Evolutionary conservation across 2,329 filamentous ascomycete genomes (phyloP).

Genomic region (Sporothrix inflata): DNA sequence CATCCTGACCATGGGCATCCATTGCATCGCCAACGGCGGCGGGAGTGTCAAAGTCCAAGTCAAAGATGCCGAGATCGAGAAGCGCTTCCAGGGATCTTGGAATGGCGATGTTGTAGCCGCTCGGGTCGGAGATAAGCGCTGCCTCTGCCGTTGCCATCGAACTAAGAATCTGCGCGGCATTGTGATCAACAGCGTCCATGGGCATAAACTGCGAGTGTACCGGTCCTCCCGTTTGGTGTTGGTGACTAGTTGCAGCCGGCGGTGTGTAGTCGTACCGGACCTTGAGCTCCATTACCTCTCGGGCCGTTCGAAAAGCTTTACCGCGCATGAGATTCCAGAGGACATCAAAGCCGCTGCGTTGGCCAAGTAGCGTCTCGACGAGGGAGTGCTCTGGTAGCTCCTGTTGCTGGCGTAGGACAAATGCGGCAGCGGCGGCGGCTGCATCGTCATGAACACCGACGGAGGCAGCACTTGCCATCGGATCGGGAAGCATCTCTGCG

Average conservation of each 20-base stretch:
- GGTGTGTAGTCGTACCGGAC: slow-evolving; percentile 58
- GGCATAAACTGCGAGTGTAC: no score
- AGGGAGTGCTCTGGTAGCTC: slow-evolving; percentile 39
- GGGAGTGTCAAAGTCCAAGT: not conserved
- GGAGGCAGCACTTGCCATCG: not conserved
- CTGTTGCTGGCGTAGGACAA: not conserved
- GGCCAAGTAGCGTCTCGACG: slow-evolving; percentile 62
- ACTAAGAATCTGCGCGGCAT: not conserved
- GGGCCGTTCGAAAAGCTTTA: slow-evolving; percentile 51
- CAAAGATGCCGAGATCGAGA: not conserved
- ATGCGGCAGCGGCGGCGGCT: not conserved
- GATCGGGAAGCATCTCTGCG: not conserved
- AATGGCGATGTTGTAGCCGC: not conserved
- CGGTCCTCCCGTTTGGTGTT: not conserved
- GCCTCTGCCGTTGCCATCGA: not conserved
- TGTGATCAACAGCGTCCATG: not conserved
- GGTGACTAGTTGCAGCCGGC: not conserved
- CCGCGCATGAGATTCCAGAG: slow-evolving; percentile 64
- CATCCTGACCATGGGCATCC: not conserved
- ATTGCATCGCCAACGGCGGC: not conserved
- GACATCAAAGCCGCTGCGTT: slow-evolving; percentile 54
- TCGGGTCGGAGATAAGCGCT: not conserved
- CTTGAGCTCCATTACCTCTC: slow-evolving; percentile 60
- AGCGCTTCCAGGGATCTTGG: not conserved
- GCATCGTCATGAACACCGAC: not conserved